Base-by-base conservation (phyloP, 768 basidiomycete species). In the Collybia mongolica region DNA sequence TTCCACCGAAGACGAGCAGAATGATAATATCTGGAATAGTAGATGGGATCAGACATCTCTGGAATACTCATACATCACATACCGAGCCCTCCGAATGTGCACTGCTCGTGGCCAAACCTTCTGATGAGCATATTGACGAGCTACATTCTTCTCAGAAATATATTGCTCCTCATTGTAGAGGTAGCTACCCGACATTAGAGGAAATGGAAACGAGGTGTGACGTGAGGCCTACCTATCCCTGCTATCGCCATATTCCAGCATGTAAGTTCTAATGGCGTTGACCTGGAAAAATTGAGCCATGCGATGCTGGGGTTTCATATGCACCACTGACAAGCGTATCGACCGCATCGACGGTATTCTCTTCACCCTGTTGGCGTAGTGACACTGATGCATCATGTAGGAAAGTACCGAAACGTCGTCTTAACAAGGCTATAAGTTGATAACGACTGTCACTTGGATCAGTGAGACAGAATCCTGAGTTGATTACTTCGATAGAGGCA, bases 281-380 rank as follows among this genome's bases (percentile, higher is more conserved):
- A 89, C 73, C 85, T 88, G 54, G 46, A 18, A 24, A 40, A 42
- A 20, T 52, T 46, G 15, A 51, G 45, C 19, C 52, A 20, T 18
- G 22, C 37, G n/a, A 22, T 28, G 32, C 39, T 12, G 22, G 5
- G 19, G 7, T 26, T 17, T 18, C 24, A 6, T 23, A 18, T 40
- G 47, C 24, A 23, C 17, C 14, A 68, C 80, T 48, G 56, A 88
- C 88, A 49, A 90, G 71, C 63, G 82, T 79, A 55, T 86, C 80
- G 15, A 92, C 86, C 5, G 86, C 84, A 65, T 94, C 92, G 6
- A 94, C 82, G 2, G 84, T 86, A 55, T 86, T 88, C 65, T 89
- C 86, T 60, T 88, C 85, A 5, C 88, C 89, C 65, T 90, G 88
- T 52, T 81, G 76, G 29, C 78, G 78, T 55, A 92, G 65, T 15